Percentiles rank a stretch among this genome's conserved stretches.
Conservation (phyloP, 2,329 filamentous ascomycete genomes). For the Aspergillus nomiae region DNA sequence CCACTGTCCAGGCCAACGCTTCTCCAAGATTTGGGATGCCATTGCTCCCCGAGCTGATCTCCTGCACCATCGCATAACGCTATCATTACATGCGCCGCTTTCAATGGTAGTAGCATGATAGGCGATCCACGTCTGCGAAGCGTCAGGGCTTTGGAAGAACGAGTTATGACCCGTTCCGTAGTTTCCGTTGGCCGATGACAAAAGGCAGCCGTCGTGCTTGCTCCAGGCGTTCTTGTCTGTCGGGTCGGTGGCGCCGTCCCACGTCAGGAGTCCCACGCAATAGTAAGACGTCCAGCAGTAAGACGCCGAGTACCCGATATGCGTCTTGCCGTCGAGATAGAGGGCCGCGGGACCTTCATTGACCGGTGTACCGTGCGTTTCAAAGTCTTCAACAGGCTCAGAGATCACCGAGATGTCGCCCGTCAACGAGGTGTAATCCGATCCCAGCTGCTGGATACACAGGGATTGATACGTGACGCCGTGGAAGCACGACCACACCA, state of each 20-base stretch:
- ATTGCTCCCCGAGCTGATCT: constrained; percentile 53
- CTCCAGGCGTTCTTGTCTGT: constrained; percentile 49
- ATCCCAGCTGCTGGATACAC: constrained; percentile 15
- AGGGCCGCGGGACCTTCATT: constrained; percentile 59
- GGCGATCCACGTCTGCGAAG: constrained; percentile 56
- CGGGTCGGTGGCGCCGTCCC: constrained; percentile 55
- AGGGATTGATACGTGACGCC: constrained; percentile 30
- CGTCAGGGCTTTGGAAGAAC: constrained; percentile 61
- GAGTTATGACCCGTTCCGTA: constrained; percentile 60
- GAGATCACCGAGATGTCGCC: constrained; percentile 54
- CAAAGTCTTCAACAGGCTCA: constrained; percentile 54
- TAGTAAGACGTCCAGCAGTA: constrained; percentile 61
- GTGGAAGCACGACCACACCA: constrained; percentile 56
- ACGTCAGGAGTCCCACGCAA: constrained; percentile 56
- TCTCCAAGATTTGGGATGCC: constrained; percentile 56
- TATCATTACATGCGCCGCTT: constrained; percentile 55
- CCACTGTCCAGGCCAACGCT: constrained; percentile 6
- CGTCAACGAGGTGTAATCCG: constrained; percentile 27
- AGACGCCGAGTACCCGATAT: constrained; percentile 57
- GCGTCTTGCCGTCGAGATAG: constrained; percentile 57
- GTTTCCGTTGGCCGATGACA: constrained; percentile 58
- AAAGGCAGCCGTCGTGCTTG: constrained; percentile 53
- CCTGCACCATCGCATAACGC: constrained; percentile 58
- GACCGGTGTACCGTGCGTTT: constrained; percentile 52
- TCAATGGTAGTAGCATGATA: constrained; percentile 57